Evolutionary conservation across 306 rosid species (phyloP).

Genomic region (Rosa persica): DNA sequence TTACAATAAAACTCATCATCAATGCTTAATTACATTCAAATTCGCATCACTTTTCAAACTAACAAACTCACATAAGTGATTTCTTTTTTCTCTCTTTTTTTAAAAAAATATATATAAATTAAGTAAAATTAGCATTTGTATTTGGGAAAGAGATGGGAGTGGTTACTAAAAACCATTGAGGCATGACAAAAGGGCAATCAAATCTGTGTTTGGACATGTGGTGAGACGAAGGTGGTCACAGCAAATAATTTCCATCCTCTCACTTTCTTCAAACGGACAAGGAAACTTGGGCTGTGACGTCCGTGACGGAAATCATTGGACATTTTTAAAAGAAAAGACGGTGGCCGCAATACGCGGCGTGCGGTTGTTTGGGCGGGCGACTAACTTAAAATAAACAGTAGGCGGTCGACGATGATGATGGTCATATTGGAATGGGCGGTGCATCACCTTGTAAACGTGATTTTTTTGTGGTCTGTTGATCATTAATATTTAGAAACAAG

Average conservation of each 20-base stretch:
- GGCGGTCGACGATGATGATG: neutral
- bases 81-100: too few species aligned
- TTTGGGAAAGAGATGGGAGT: too few species aligned
- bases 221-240: neutral
- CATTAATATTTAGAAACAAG: neutral
- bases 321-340: neutral
- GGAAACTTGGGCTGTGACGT: neutral
- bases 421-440: neutral
- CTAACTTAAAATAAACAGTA: neutral
- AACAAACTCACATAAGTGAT: too few species aligned
- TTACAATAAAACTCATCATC: too few species aligned
- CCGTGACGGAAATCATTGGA: neutral
- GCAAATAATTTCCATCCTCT: neutral
- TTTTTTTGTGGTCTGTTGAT: neutral
- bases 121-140: too few species aligned
- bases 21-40: too few species aligned
- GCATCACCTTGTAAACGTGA: slow-evolving; percentile 16
- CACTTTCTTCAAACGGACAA: neutral
- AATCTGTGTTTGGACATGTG: neutral
- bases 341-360: neutral
- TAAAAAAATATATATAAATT: too few species aligned
- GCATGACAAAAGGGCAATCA: neutral
- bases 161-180: too few species aligned
- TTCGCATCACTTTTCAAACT: too few species aligned
- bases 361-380: neutral